Conservation (phyloP, 441 rosid genomes). For the Erodium trifolium region DNA sequence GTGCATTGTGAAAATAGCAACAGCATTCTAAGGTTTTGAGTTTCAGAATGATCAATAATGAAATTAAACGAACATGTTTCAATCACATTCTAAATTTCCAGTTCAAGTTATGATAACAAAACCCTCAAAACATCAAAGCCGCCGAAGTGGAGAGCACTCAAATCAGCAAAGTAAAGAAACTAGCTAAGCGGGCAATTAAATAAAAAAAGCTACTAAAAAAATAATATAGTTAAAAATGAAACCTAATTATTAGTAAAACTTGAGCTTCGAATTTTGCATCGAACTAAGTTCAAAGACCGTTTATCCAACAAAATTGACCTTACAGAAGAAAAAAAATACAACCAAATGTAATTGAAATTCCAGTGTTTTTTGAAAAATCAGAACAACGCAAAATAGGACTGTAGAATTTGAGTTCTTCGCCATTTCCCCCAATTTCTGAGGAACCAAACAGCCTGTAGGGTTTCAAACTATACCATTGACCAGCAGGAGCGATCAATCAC, state of each 20-base stretch:
- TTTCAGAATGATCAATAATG: background rate
- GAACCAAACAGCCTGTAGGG: slow-evolving; percentile 36
- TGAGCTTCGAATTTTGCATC: slow-evolving; percentile 10
- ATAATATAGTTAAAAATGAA: background rate
- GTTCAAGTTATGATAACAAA: slow-evolving; percentile 13
- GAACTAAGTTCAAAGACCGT: background rate
- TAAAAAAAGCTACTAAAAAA: slow-evolving; percentile 13
- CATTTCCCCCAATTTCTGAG: slow-evolving; percentile 20
- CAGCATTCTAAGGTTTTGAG: too few species aligned
- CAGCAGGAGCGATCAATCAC: slow-evolving; percentile 5
- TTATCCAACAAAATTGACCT: background rate
- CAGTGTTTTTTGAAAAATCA: background rate
- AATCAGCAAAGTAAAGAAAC: slow-evolving; percentile 16
- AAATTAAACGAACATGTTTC: background rate
- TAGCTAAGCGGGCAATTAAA: background rate
- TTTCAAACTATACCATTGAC: slow-evolving; percentile 27
- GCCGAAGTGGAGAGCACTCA: slow-evolving; percentile 1
- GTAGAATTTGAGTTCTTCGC: background rate
- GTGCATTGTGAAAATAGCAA: background rate
- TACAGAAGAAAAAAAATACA: background rate
- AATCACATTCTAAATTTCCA: background rate
- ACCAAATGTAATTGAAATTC: background rate
- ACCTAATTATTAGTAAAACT: too few species aligned
- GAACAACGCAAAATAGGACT: slow-evolving; percentile 13
- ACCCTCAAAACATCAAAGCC: slow-evolving; percentile 17